phyloP scores from a whole-genome alignment of 2,329 filamentous ascomycete species.

The Domatiomyces catenatus region DNA sequence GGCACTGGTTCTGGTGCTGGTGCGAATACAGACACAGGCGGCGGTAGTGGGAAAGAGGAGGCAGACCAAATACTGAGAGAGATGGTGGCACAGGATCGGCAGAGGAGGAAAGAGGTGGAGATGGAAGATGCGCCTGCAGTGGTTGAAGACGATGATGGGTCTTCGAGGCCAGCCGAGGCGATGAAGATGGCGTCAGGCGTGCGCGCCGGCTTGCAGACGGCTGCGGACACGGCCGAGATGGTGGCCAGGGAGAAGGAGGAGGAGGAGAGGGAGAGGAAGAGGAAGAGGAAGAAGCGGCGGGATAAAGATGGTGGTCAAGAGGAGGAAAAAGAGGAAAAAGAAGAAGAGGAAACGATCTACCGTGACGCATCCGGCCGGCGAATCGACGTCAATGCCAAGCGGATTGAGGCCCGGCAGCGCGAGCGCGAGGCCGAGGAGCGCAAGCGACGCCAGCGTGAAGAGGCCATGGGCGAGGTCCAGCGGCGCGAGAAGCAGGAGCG shows the following conservation, averaged over 20 bases:
- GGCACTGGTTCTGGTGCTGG: neutral
- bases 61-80: constrained; percentile 67
- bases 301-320: constrained; percentile 4
- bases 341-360: constrained; percentile 69
- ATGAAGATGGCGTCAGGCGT: constrained; percentile 75
- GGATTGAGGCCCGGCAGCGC: constrained; percentile 69
- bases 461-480: constrained; percentile 75
- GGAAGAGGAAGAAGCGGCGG: constrained; percentile 9
- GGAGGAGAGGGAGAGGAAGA: constrained; percentile 30
- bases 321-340: constrained; percentile 25
- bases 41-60: constrained; percentile 42
- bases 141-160: constrained; percentile 22
- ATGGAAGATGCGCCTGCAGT: constrained; percentile 34
- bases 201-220: constrained; percentile 72
- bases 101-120: constrained; percentile 30
- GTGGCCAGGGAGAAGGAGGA: constrained; percentile 50
- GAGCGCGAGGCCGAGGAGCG: constrained; percentile 54
- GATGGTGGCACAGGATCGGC: constrained; percentile 51
- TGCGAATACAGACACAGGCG: constrained; percentile 18
- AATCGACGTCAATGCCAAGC: constrained; percentile 81
- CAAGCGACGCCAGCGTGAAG: constrained; percentile 51
- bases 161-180: constrained; percentile 19
- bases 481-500: constrained; percentile 48
- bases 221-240: constrained; percentile 57
- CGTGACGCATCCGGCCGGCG: constrained; percentile 88